Evolutionary conservation across 352 stramenopile species (phyloP).

Genomic region (Phytophthora syringae): DNA sequence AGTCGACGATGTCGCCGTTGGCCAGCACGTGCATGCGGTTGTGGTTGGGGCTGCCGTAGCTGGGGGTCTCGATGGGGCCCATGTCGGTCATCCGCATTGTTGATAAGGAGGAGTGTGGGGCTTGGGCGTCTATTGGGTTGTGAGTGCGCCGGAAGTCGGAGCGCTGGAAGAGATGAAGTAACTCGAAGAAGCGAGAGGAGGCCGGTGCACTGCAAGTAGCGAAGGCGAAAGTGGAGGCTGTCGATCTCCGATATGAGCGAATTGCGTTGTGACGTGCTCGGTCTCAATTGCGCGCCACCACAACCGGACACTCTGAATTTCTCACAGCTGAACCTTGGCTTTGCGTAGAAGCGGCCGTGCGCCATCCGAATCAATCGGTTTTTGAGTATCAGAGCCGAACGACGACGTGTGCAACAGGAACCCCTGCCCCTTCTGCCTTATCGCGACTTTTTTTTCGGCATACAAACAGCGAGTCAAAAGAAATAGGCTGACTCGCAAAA

Average conservation of each 20-base stretch:
- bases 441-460: constrained; percentile 28
- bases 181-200: constrained; percentile 27
- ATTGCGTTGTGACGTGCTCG: constrained; percentile 46
- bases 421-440: constrained; percentile 39
- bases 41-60: constrained; percentile 49
- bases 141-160: neutral
- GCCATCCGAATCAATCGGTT: constrained; percentile 36
- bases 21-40: constrained; percentile 79
- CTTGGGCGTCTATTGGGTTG: constrained; percentile 26
- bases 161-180: constrained; percentile 3
- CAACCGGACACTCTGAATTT: constrained; percentile 44
- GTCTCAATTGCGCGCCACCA: constrained; percentile 2
- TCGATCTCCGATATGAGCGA: constrained; percentile 30
- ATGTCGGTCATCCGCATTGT: constrained; percentile 43
- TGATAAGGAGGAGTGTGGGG: constrained; percentile 1
- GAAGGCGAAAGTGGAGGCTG: constrained; percentile 12
- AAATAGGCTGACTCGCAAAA: constrained; percentile 18
- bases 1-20: constrained; percentile 89
- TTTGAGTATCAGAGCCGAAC: constrained; percentile 39
- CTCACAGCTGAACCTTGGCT: constrained; percentile 38
- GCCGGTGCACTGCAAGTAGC: constrained; percentile 21
- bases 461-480: constrained; percentile 33
- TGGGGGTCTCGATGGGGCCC: constrained; percentile 37
- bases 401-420: constrained; percentile 37
- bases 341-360: constrained; percentile 41